These are phyloP conservation scores for Aspergillus panamensis DNA, from an alignment of 495 filamentous ascomycete species.

Conservation along the genomic window DNA sequence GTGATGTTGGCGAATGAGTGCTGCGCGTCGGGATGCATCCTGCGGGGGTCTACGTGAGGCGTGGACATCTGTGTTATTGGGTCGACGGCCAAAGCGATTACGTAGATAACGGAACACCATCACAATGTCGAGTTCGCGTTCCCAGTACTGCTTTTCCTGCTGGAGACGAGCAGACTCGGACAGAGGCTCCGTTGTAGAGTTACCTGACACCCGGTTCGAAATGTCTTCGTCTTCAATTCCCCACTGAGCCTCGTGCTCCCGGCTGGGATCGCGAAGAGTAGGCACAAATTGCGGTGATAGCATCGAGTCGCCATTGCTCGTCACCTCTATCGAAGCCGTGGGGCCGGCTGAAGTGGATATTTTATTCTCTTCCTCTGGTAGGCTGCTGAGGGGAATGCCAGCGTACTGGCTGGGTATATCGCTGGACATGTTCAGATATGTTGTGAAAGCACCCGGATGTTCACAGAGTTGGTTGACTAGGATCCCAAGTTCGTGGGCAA, in stretches of 20 bases:
- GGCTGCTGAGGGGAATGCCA: conserved; percentile 45
- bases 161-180: conserved; percentile 35
- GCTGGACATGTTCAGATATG: conserved; percentile 53
- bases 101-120: conserved; percentile 85
- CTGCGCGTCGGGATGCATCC: conserved; percentile 71
- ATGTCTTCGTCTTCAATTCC: conserved; percentile 62
- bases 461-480: conserved; percentile 79
- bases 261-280: conserved; percentile 38
- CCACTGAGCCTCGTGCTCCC: conserved; percentile 59
- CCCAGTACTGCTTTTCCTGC: conserved; percentile 74
- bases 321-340: conserved; percentile 23
- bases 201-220: conserved; percentile 16
- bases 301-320: conserved; percentile 28
- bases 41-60: conserved; percentile 45
- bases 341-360: conserved; percentile 17
- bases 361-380: conserved; percentile 26
- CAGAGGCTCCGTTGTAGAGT: conserved; percentile 26
- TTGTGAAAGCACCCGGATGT: conserved; percentile 77
- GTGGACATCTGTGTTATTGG: conserved; percentile 35
- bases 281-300: conserved; percentile 44
- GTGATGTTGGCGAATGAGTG: conserved; percentile 79
- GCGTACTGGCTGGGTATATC: conserved; percentile 49
- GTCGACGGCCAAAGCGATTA: conserved; percentile 60
- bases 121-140: conserved; percentile 76
- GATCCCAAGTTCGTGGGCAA: conserved; percentile 80